These are phyloP conservation scores for Cyberlindnera amylophila DNA, from an alignment of 805 yeast species.

Conservation along the genomic window DNA sequence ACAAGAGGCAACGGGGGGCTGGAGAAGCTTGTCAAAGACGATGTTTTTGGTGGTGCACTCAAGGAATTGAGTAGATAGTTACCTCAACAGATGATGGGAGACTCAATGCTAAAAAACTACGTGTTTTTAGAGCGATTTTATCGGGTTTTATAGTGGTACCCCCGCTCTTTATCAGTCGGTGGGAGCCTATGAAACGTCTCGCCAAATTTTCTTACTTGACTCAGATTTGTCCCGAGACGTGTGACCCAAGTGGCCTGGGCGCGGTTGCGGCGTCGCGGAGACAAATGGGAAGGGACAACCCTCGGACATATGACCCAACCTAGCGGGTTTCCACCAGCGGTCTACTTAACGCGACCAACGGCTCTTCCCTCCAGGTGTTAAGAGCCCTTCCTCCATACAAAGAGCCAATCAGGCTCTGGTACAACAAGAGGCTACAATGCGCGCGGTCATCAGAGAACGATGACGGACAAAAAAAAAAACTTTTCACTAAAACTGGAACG, in stretches of 20 bases:
- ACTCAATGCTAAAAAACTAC: not conserved
- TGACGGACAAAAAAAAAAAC: not conserved
- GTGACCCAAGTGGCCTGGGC: slow-evolving; percentile 6
- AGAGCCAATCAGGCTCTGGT: not conserved
- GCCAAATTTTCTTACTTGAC: slow-evolving; percentile 9
- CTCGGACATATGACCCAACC: not conserved
- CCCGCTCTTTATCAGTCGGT: not conserved
- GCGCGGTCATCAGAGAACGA: not conserved
- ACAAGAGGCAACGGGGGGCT: not conserved
- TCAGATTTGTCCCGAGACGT: slow-evolving; percentile 15
- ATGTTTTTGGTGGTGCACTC: not conserved
- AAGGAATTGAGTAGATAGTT: not conserved
- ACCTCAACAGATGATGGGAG: not conserved
- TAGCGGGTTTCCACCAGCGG: too few species aligned
- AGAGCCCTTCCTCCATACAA: not conserved
- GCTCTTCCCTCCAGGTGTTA: too few species aligned
- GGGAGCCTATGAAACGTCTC: slow-evolving; percentile 5
- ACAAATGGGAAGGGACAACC: not conserved
- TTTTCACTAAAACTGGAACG: too few species aligned
- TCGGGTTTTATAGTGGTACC: not conserved
- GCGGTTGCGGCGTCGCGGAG: not conserved
- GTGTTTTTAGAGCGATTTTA: not conserved
- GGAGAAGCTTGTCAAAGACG: not conserved
- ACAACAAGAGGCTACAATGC: not conserved
- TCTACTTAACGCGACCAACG: not conserved